These are phyloP conservation scores for Botrytis cinerea DNA, from an alignment of 2,329 filamentous ascomycete genomes.

Conservation along the genomic window DNA sequence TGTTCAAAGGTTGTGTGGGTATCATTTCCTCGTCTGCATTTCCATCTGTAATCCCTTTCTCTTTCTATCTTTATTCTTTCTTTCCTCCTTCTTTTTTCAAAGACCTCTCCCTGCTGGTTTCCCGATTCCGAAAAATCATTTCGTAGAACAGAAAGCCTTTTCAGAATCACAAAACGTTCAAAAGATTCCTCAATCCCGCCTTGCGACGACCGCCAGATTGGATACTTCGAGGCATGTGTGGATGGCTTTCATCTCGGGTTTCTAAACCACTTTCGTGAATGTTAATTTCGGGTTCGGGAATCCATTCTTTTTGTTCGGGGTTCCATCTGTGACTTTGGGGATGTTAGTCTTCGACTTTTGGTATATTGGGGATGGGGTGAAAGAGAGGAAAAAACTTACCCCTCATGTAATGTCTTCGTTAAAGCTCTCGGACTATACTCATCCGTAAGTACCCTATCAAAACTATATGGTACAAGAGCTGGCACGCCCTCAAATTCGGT, in stretches of 20 bases:
- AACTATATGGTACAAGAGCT: constrained; percentile 68
- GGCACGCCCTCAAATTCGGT: constrained; percentile 73
- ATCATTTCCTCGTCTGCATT: constrained; percentile 1
- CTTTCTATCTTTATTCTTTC: background rate
- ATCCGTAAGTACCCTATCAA: constrained; percentile 63
- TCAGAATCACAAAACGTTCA: constrained; percentile 28
- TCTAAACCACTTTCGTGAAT: background rate
- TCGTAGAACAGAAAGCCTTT: background rate
- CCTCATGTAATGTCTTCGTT: constrained; percentile 60
- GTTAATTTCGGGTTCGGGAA: background rate
- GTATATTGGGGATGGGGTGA: background rate
- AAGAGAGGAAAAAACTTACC: constrained; percentile 49
- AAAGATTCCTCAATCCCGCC: constrained; percentile 31
- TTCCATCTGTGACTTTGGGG: constrained; percentile 60
- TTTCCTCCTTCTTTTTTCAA: background rate
- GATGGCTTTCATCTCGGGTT: constrained; percentile 7
- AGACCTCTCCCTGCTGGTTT: background rate
- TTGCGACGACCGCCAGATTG: constrained; percentile 28
- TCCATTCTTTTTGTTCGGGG: constrained; percentile 59
- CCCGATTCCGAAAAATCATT: background rate
- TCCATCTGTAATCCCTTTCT: background rate
- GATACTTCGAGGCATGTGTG: constrained; percentile 34
- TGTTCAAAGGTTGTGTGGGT: background rate
- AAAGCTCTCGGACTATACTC: constrained; percentile 67
- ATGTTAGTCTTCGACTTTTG: constrained; percentile 21